A percentile compares a stretch with the other conserved stretches of the same genome.
Evolutionary conservation across 1,139 yeast species (phyloP).

Genomic region (Taphrina wiesneri): DNA sequence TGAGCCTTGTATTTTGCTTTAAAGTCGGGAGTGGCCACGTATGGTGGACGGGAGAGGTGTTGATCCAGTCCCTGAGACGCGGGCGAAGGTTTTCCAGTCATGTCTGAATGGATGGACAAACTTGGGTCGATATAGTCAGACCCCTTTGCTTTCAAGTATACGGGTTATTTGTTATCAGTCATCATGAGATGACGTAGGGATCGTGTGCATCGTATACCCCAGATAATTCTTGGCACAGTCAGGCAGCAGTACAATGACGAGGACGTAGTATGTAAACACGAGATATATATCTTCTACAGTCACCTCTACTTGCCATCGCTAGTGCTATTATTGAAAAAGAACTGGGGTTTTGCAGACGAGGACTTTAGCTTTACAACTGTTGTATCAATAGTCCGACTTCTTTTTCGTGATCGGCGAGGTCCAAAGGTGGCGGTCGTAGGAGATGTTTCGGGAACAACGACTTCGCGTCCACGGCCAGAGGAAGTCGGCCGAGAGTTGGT

Average conservation of each 20-base stretch:
- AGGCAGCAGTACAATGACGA: background rate
- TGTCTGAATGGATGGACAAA: no score
- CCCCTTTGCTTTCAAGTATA: background rate
- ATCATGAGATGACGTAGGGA: background rate
- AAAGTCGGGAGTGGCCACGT: background rate
- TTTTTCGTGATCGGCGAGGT: background rate
- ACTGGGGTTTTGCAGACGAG: background rate
- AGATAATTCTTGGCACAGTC: background rate
- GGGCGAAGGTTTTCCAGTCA: background rate
- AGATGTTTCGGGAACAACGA: background rate
- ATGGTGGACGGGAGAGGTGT: conserved; percentile 9
- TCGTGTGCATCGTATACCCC: conserved; percentile 2
- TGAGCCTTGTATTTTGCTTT: conserved; percentile 9
- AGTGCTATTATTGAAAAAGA: background rate
- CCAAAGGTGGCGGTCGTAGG: background rate
- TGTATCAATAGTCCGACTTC: background rate
- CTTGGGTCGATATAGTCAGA: no score
- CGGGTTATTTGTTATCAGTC: background rate
- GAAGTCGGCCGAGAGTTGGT: background rate
- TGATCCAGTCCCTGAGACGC: background rate
- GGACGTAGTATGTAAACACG: background rate
- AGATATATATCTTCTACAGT: background rate
- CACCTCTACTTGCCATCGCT: background rate
- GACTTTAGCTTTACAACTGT: background rate
- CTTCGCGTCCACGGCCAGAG: background rate